Evolutionary conservation across 345 rosid genomes (phyloP), one percentile per base, ranked within the genome.

Genomic region (Eutrema heterophyllum): DNA sequence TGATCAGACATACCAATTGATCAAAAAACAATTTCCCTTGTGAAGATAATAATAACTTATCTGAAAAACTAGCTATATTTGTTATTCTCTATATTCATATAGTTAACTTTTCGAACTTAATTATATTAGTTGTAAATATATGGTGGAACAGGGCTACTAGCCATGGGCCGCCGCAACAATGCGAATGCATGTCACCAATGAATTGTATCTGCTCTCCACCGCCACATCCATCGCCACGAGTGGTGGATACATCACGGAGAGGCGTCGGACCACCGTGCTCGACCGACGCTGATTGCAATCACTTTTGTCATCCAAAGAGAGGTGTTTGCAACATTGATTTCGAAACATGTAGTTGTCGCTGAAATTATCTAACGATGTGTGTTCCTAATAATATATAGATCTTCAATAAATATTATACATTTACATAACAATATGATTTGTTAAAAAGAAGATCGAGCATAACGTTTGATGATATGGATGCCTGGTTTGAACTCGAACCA

Each of bases 291-390:
- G 72, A 40, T 4, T 54, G 72, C 63, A 48, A 24, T 4, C 27
- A 48, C 8, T 70, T 46, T 5, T 70, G 74, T 39, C 50, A 16
- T 38, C 58, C 59, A 16, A 49, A 48, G 44, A 49, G 49, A 5
- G 39, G 58, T 48, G 29, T 59, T 26, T 48, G 67, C 40, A 70
- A 70, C 58, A 59, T 59, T 4, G 74, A 59, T 48, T 50, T 29
- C 38, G 67, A 70, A 35, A 70, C 66, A 9, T 70, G 59, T 24
- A 24, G 1, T 33, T 36, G 55, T 58, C 26, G 7, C 35, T 57
- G 12, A 44, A 45, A 3, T 1, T 18, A 2, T 16, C 9, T 68
- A 6, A 46, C 11, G 48, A 46, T 58, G 46, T 33, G 36, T 29
- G 32, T 32, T 9, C 35, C 33, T n/a, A 39, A 39, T 64, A 56